These are phyloP conservation scores for Berberis vulgaris DNA, from an alignment of 164 flowering plant species.

Conservation along the genomic window DNA sequence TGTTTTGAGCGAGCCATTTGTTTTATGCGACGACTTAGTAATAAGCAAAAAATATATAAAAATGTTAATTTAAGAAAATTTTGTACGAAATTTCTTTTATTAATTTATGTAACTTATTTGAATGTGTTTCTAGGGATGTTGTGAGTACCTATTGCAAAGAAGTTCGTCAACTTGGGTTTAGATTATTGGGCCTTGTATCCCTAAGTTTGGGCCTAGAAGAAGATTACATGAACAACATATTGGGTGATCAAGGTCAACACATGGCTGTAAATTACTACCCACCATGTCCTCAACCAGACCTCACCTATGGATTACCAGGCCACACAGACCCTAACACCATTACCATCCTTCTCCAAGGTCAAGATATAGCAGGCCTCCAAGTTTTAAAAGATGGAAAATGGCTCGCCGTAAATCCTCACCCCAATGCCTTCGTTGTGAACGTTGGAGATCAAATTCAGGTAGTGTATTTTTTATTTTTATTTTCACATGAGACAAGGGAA, in stretches of 20 bases:
- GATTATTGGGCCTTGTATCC: constrained; percentile 50
- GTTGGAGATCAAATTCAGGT: constrained; percentile 90
- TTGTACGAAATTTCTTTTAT: not conserved
- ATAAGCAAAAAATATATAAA: too few species aligned
- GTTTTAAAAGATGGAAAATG: constrained; percentile 60
- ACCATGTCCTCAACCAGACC: constrained; percentile 74
- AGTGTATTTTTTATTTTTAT: not conserved
- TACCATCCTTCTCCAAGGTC: constrained; percentile 73
- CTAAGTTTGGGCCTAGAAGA: constrained; percentile 70
- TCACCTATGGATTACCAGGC: constrained; percentile 67
- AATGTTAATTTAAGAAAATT: not conserved
- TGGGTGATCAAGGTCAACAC: constrained; percentile 82
- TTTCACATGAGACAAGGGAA: not conserved
- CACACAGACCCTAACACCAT: constrained; percentile 83
- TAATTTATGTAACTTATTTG: not conserved
- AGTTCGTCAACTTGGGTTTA: constrained; percentile 46
- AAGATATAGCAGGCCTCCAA: constrained; percentile 57
- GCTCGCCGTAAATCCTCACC: constrained; percentile 62
- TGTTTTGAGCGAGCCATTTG: too few species aligned
- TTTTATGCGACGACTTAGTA: too few species aligned
- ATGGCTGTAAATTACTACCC: constrained; percentile 87
- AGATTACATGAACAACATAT: constrained; percentile 32
- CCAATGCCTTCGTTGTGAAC: constrained; percentile 62
- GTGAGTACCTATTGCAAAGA: constrained; percentile 45
- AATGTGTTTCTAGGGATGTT: constrained; percentile 8